A percentile compares a stretch with the other conserved stretches of the same genome.
Evolutionary conservation across 169 alveolate genomes (phyloP).

Genomic region (Eimeria falciformis): DNA sequence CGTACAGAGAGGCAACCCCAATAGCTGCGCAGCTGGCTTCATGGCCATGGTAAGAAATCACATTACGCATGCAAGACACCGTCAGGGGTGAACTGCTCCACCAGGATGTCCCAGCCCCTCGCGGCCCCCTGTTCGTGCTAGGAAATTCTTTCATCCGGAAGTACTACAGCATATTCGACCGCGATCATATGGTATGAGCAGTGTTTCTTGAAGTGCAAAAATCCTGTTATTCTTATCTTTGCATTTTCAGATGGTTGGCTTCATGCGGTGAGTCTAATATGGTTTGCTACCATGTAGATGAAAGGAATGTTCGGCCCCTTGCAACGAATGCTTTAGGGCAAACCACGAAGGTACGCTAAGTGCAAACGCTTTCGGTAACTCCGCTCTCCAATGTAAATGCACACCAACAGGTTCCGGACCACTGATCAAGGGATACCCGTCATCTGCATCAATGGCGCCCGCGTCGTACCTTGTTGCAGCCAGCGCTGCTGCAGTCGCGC

Average conservation of each 20-base stretch:
- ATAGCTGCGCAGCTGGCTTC: conserved; percentile 80
- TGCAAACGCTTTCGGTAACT: neutral
- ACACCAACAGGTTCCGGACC: conserved; percentile 65
- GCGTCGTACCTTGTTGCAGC: conserved; percentile 73
- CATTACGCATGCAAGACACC: neutral
- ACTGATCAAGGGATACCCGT: conserved; percentile 64
- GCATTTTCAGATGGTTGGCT: conserved; percentile 73
- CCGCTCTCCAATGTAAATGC: neutral
- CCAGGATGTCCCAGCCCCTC: conserved; percentile 88
- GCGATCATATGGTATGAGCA: conserved; percentile 82
- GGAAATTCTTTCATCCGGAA: conserved; percentile 88
- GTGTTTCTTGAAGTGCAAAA: neutral
- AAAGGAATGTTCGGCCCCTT: neutral
- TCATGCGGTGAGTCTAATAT: conserved; percentile 74
- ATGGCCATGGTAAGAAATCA: conserved; percentile 80
- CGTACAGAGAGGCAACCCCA: conserved; percentile 72
- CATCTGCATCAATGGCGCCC: conserved; percentile 59
- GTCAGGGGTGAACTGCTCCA: conserved; percentile 37
- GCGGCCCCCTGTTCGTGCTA: conserved; percentile 90
- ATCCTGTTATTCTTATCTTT: neutral
- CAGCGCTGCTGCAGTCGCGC: conserved; percentile 75
- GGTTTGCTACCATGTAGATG: neutral
- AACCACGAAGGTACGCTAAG: conserved; percentile 72
- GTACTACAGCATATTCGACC: conserved; percentile 84
- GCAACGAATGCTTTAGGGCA: conserved; percentile 71